Percentiles rank a stretch among this genome's conserved stretches.
Evolutionary conservation across 495 filamentous ascomycete genomes (phyloP).

Genomic region (Podospora pseudopauciseta): DNA sequence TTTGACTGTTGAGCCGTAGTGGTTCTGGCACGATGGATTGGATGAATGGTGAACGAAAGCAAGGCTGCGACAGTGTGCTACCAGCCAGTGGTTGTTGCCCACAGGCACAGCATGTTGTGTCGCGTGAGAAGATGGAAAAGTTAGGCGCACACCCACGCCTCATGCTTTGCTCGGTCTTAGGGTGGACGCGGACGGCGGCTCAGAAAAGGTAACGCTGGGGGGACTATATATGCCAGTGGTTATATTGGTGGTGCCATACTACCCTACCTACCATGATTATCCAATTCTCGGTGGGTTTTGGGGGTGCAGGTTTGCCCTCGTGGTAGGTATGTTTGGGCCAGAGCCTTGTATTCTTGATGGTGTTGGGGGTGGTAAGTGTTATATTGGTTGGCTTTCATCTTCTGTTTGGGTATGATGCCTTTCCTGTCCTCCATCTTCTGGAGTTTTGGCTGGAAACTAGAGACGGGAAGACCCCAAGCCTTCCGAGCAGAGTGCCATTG

Average conservation of each 20-base stretch:
- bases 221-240: background rate
- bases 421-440: background rate
- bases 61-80: background rate
- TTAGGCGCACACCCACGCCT: background rate
- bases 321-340: background rate
- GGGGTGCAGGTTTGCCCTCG: background rate
- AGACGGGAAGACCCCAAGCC: background rate
- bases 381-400: background rate
- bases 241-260: background rate
- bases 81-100: background rate
- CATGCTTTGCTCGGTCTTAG: background rate
- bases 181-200: background rate
- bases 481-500: background rate
- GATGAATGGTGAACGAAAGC: too few relatives aligned
- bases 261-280: background rate
- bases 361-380: background rate
- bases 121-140: background rate
- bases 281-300: background rate
- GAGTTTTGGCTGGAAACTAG: background rate
- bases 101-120: background rate
- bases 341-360: background rate
- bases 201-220: background rate
- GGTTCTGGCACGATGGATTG: too few relatives aligned
- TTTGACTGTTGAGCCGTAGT: too few relatives aligned
- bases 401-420: background rate